Base-by-base conservation (phyloP, 225 moss, liverwort and hornwort genomes). In the Neckera pumila region DNA sequence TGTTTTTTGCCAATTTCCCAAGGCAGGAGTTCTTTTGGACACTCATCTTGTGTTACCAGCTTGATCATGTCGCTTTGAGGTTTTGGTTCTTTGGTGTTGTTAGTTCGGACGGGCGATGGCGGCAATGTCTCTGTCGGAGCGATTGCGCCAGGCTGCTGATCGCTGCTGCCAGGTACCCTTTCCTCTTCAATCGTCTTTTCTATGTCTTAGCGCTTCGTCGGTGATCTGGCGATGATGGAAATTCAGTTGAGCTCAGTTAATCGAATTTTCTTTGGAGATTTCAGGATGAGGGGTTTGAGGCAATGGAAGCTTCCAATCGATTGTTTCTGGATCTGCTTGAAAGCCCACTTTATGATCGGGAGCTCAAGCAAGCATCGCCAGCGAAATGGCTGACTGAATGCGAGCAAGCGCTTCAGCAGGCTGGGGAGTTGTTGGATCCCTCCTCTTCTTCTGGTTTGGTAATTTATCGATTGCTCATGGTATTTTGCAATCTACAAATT, bases 81-180 rank as follows among this genome's bases (percentile, higher is more conserved):
- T 49, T 77, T 40, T 17, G 28, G 15, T 57, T 8, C 14, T 36
- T 34, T 51, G 17, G 47, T 31, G n/a, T 25, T 60, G 74, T 28
- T 40, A 49, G 62, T 79, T 67, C 25, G n/a, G 7, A 12, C 38
- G 19, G 28, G 63, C 80, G 90, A 77, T 80, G 91, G 92, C 89
- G 61, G 60, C 73, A 36, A 66, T 60, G 72, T 64, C 82, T 81
- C 82, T 89, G 22, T 57, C 65, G 49, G 90, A 85, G 64, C 89
- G 89, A 47, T 80, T 94, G 87, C 87, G 64, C 28, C 85, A 72
- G 36, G 94, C 93, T 85, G 93, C 93, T 43, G 86, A 85, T 90
- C 92, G 88, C 23, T 92, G 89, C 85, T 90, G 90, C 85, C 49
- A 92, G 92, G 94, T 94, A 76, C 43, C 25, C 31, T n/a, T 42